These are phyloP conservation scores for Didymella keratinophila DNA, from an alignment of 2,329 filamentous ascomycete species.

Conservation along the genomic window DNA sequence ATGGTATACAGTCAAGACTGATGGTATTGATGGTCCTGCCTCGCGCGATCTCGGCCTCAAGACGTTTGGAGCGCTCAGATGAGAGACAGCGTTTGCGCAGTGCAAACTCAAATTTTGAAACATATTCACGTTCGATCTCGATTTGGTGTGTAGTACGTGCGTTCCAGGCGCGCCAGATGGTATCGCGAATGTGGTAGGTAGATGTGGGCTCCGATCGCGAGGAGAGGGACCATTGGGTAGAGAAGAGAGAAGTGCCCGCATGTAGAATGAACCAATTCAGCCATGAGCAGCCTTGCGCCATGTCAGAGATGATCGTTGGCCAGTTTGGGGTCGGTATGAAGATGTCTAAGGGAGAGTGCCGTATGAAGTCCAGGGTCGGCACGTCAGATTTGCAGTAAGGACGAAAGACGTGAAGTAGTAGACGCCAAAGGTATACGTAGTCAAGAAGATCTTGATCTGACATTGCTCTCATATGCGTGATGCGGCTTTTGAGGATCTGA, in stretches of 20 bases:
- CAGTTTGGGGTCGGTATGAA: slow-evolving; percentile 12
- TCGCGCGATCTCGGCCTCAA: slow-evolving; percentile 21
- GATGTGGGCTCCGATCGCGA: not conserved
- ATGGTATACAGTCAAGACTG: slow-evolving; percentile 31
- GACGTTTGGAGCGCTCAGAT: slow-evolving; percentile 13
- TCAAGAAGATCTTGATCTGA: slow-evolving; percentile 23
- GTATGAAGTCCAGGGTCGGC: not conserved
- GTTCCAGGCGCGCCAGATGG: slow-evolving; percentile 19
- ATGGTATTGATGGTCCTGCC: slow-evolving; percentile 28
- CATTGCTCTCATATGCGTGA: slow-evolving; percentile 13
- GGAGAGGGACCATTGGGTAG: slow-evolving; percentile 22
- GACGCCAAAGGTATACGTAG: slow-evolving; percentile 26
- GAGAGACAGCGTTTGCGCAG: slow-evolving; percentile 27
- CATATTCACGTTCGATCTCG: slow-evolving; percentile 28
- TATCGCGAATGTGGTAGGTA: slow-evolving; percentile 14
- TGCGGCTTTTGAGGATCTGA: slow-evolving; percentile 19
- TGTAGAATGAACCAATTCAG: slow-evolving; percentile 28
- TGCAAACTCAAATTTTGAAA: slow-evolving; percentile 27
- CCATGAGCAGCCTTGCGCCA: slow-evolving; percentile 31
- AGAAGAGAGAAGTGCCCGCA: slow-evolving; percentile 21
- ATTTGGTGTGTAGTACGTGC: slow-evolving; percentile 21
- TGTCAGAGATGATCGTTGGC: slow-evolving; percentile 22
- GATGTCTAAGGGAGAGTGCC: not conserved
- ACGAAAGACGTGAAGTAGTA: slow-evolving; percentile 22
- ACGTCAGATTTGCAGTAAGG: slow-evolving; percentile 22